Conservation (phyloP, 805 yeast species). For the Yamadazyma nakazawae region DNA sequence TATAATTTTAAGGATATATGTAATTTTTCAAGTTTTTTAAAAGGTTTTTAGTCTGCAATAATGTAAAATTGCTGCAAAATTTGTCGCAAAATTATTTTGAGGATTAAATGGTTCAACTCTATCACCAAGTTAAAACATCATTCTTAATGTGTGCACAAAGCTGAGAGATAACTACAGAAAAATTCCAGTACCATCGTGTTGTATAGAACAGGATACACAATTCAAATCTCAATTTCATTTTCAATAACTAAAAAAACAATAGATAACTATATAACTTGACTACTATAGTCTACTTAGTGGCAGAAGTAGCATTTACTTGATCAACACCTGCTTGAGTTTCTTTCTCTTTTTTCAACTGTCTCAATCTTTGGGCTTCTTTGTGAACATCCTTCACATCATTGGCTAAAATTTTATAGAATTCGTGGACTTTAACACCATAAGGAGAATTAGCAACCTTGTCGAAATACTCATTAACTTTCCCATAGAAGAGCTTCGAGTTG, state of each 20-base stretch:
- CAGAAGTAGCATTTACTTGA: not conserved
- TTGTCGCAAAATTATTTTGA: not conserved
- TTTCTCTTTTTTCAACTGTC: slow-evolving; percentile 49
- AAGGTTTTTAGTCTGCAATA: not conserved
- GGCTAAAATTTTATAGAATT: slow-evolving; percentile 54
- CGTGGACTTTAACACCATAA: slow-evolving; percentile 58
- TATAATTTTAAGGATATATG: too few relatives aligned
- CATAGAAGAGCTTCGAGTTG: slow-evolving; percentile 20
- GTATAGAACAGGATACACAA: too few relatives aligned
- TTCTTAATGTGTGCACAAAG: too few relatives aligned
- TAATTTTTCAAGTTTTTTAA: too few relatives aligned
- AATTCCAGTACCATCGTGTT: too few relatives aligned
- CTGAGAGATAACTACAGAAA: too few relatives aligned
- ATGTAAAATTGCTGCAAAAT: not conserved
- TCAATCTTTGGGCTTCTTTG: slow-evolving; percentile 69
- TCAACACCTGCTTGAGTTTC: slow-evolving; percentile 7
- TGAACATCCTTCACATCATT: slow-evolving; percentile 63
- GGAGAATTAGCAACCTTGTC: slow-evolving; percentile 44
- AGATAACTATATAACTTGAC: not conserved
- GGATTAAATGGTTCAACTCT: not conserved
- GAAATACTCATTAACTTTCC: slow-evolving; percentile 41
- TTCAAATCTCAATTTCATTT: not conserved
- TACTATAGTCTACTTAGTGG: not conserved
- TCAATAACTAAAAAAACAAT: not conserved
- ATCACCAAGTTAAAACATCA: too few relatives aligned